These are phyloP conservation scores for Leucocoprinus sp. DNA, from an alignment of 768 basidiomycete species.

Conservation along the genomic window DNA sequence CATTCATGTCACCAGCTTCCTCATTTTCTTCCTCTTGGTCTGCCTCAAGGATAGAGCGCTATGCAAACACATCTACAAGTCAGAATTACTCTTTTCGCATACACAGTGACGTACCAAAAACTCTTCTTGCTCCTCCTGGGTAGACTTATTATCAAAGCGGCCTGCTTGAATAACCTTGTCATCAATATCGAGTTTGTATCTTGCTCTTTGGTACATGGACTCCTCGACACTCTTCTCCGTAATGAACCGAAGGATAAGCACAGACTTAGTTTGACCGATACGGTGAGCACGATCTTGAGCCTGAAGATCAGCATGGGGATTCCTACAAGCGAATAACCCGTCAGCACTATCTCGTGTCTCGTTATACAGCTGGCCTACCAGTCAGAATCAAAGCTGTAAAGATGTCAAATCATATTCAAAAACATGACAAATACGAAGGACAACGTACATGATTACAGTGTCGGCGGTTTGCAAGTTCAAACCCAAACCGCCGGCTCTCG, in stretches of 20 bases:
- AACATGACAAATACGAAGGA: not conserved
- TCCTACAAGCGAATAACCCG: constrained; percentile 40
- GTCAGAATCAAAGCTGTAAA: constrained; percentile 65
- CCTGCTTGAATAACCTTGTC: constrained; percentile 99
- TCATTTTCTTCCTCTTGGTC: constrained; percentile 88
- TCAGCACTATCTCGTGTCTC: constrained; percentile 15
- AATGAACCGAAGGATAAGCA: constrained; percentile 93
- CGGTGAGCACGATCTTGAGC: constrained; percentile 99
- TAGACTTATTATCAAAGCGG: constrained; percentile 98
- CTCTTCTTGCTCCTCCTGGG: constrained; percentile 95
- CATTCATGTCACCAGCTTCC: constrained; percentile 87
- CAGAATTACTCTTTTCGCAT: not conserved
- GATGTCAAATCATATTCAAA: not conserved
- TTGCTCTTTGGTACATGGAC: constrained; percentile 91
- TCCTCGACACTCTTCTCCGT: constrained; percentile 98
- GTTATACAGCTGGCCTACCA: constrained; percentile 33
- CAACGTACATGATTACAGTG: constrained; percentile 85
- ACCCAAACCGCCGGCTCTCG: constrained; percentile 88
- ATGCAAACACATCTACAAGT: constrained; percentile 12
- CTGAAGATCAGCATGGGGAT: constrained; percentile 98
- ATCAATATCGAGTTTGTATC: constrained; percentile 96
- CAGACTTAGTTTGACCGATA: constrained; percentile 98
- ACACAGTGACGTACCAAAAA: constrained; percentile 52
- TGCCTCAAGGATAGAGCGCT: constrained; percentile 87
- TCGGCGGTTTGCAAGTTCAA: constrained; percentile 95